Percentiles rank a stretch among this genome's conserved stretches.
These are phyloP conservation scores for Metroxylon sagu DNA, from an alignment of 176 grass and related monocot genomes.

Conservation along the genomic window DNA sequence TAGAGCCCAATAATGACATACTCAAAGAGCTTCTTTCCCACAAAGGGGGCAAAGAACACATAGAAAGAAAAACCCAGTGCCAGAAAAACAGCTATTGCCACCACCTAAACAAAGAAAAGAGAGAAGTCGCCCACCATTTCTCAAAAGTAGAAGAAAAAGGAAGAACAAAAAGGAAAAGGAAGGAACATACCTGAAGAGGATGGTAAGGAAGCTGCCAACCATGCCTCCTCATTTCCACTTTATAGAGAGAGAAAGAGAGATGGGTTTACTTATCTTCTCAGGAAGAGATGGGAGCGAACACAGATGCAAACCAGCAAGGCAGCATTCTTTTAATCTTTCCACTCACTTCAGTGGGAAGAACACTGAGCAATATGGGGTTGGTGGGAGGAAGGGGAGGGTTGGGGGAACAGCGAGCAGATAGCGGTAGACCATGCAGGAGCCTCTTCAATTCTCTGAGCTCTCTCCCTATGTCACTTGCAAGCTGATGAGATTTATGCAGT, in stretches of 20 bases:
- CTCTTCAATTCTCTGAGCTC: too few relatives aligned
- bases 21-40: conserved; percentile 52
- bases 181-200: conserved; percentile 59
- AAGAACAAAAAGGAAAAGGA: not conserved
- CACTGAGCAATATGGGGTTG: not conserved
- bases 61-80: conserved; percentile 92
- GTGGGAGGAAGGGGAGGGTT: not conserved
- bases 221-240: conserved; percentile 82
- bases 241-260: not conserved
- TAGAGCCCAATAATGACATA: conserved; percentile 65
- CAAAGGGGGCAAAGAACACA: conserved; percentile 89
- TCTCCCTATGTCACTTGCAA: not conserved
- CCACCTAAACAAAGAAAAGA: conserved; percentile 43
- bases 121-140: not conserved
- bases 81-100: conserved; percentile 91
- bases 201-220: conserved; percentile 98
- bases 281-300: too few relatives aligned
- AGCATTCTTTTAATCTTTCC: too few relatives aligned
- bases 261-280: not conserved
- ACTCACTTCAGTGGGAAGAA: not conserved
- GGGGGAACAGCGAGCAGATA: too few relatives aligned
- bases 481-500: conserved; percentile 4
- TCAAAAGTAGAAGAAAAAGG: not conserved
- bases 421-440: too few relatives aligned
- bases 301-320: too few relatives aligned